Percentiles rank a stretch among this genome's conserved stretches.
Conservation (phyloP, 768 basidiomycete species). For the Neoboletus magnificus region DNA sequence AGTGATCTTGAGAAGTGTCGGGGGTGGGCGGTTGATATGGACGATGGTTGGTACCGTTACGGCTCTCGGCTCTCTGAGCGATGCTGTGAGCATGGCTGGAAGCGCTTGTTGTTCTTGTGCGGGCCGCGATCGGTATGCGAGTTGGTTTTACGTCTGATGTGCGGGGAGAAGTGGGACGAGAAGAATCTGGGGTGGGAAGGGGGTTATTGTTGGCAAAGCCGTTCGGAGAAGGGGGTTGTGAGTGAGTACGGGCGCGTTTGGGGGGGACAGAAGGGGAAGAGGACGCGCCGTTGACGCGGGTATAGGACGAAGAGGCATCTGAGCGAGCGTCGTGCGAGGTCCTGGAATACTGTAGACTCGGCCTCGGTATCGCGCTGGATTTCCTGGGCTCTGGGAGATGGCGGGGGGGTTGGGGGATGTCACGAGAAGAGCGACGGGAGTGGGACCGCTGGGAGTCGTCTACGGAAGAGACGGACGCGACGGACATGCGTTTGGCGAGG, state of each 20-base stretch:
- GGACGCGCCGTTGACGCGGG: constrained; percentile 29
- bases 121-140: constrained; percentile 46
- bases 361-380: constrained; percentile 45
- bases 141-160: constrained; percentile 40
- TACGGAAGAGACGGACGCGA: constrained; percentile 59
- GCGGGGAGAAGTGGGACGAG: constrained; percentile 45
- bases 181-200: constrained; percentile 35
- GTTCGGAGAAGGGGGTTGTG: constrained; percentile 45
- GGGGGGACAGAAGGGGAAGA: constrained; percentile 32
- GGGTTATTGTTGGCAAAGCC: constrained; percentile 25
- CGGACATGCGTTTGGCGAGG: constrained; percentile 74
- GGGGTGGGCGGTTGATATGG: constrained; percentile 26
- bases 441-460: constrained; percentile 39
- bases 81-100: constrained; percentile 39
- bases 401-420: constrained; percentile 16
- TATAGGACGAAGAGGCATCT: constrained; percentile 23
- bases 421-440: constrained; percentile 18
- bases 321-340: constrained; percentile 26
- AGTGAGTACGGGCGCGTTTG: constrained; percentile 62
- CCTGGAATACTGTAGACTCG: constrained; percentile 40
- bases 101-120: constrained; percentile 39
- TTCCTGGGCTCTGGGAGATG: constrained; percentile 34
- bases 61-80: constrained; percentile 36
- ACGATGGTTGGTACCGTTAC: constrained; percentile 28
- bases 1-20: constrained; percentile 31